Evolutionary conservation across 225 moss, liverwort and hornwort genomes (phyloP).

Genomic region (Straminergon stramineum): DNA sequence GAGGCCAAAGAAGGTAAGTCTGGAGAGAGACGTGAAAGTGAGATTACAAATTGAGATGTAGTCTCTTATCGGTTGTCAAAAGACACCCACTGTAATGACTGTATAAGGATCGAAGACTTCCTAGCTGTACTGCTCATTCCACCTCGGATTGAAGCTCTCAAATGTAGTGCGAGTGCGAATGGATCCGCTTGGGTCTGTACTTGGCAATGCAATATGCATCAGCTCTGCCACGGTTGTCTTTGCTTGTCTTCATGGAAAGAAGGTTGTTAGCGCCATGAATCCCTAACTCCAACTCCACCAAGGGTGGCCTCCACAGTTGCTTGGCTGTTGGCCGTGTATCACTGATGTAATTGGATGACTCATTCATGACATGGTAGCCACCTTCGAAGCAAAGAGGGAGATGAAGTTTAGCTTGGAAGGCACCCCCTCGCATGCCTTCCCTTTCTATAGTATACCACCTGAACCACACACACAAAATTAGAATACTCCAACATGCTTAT

Average conservation of each 20-base stretch:
- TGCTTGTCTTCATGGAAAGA: slow-evolving; percentile 56
- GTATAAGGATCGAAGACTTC: slow-evolving; percentile 87
- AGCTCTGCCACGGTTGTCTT: slow-evolving; percentile 39
- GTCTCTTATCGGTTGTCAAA: slow-evolving; percentile 63
- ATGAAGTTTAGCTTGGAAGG: slow-evolving; percentile 57
- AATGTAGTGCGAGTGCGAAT: slow-evolving; percentile 80
- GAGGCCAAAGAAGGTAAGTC: not conserved
- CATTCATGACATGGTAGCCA: slow-evolving; percentile 82
- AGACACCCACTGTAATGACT: slow-evolving; percentile 78
- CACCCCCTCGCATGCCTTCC: slow-evolving; percentile 26
- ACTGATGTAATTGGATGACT: slow-evolving; percentile 24
- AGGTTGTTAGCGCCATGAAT: slow-evolving; percentile 63
- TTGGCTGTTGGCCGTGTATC: slow-evolving; percentile 59
- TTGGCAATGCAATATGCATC: slow-evolving; percentile 76
- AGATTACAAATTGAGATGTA: not conserved
- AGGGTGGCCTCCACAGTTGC: slow-evolving; percentile 58
- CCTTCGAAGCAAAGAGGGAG: slow-evolving; percentile 73
- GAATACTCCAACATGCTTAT: not conserved
- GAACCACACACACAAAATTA: not conserved
- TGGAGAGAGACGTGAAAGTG: not conserved
- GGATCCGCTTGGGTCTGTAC: slow-evolving; percentile 76
- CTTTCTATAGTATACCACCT: slow-evolving; percentile 71
- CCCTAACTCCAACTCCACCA: slow-evolving; percentile 70
- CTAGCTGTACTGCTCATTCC: slow-evolving; percentile 95
- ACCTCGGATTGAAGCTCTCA: slow-evolving; percentile 66